Evolutionary conservation across 2,329 filamentous ascomycete genomes (phyloP), one percentile per base, ranked within the genome.

Genomic region (Stagonosporopsis chrysanthemi): DNA sequence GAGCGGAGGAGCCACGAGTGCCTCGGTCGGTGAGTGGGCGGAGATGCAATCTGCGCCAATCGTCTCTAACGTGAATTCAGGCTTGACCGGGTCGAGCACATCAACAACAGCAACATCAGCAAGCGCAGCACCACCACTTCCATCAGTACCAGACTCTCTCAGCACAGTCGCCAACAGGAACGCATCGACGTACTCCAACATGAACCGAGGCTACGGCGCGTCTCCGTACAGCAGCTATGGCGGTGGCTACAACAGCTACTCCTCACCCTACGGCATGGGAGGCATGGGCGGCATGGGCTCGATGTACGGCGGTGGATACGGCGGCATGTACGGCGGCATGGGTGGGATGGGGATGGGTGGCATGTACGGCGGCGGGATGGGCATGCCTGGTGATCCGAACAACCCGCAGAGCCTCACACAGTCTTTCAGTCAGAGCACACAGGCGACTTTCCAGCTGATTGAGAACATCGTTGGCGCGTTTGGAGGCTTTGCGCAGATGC

Each of bases 401-500:
- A 92, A 97, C 75, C 91, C 92, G 26, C 92, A 95, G 76, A 97
- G 92, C 78, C 81, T 99, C 75, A 97, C 94, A n/a, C 91, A 96
- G 74, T 90, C 91, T 50, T 97, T 98, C 82, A 91, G 88, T 74
- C 93, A 96, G 77, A 95, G 90, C 81, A 99, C 96, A 0, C 91
- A 95, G 69, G 91, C 94, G 11, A 99, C 95, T 0, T 99, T 99
- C 74, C 95, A 98, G 82, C 92, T 99, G 84, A 92, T 99, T 48
- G 95, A 99, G 80, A 95, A 93, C 67, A 90, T 99, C 56, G 95
- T 99, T 14, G 91, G 92, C 23, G 93, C 95, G 2, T 99, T 99
- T 81, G 93, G 93, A 19, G 95, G 96, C 0, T 98, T 99, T 74
- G 92, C 96, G 12, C 95, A 99, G 81, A 99, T 99, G 95, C 84